Evolutionary conservation across 2,329 filamentous ascomycete species (phyloP), one percentile per base, ranked within the genome.

Genomic region (Arthrobotrys pseudoclavata): DNA sequence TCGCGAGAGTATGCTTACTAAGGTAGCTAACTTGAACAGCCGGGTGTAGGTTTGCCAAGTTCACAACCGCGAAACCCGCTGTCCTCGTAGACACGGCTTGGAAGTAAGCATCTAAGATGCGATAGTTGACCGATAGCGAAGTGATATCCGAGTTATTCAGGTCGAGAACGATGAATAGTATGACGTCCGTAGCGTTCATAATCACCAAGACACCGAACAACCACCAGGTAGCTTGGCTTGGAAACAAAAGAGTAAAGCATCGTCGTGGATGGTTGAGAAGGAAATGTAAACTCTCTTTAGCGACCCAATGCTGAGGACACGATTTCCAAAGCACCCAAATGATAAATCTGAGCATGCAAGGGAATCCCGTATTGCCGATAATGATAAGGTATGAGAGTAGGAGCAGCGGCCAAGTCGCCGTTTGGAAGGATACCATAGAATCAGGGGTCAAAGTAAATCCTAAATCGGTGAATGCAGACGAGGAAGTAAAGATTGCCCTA

Each of bases 241-340:
- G 96, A 80, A 99, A 99, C 0, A 99, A 86, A 13, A 99, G 86
- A 0, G 96, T 99, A 82, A 99, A 99, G 84, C 96, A 99, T 68
- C 96, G 92, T 82, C 96, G 91, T 0, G 96, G 96, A 81, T 99
- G 96, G 82, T 98, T 95, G 0, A 99, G 88, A 20, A 99, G 85
- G 81, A 99, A 99, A 42, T 89, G 89, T 10, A 98, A 85, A 83
- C 97, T 95, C 83, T 99, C 95, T 89, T 92, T 97, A 0, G 96
- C 83, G 0, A 80, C 67, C 50, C 71, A 79, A 45, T 53, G 86
- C 87, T 26, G 84, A 85, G 2, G 92, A 90, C 0, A 90, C 88
- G 57, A 80, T 69, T 91, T 89, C 12, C 92, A 93, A 37, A 88
- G 82, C 0, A 91, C 81, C 95, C 96, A 99, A 77, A 99, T 98